A percentile compares a stretch with the other conserved stretches of the same genome.
phyloP scores from a whole-genome alignment of 495 filamentous ascomycete genomes.

The Xylaria acuta region DNA sequence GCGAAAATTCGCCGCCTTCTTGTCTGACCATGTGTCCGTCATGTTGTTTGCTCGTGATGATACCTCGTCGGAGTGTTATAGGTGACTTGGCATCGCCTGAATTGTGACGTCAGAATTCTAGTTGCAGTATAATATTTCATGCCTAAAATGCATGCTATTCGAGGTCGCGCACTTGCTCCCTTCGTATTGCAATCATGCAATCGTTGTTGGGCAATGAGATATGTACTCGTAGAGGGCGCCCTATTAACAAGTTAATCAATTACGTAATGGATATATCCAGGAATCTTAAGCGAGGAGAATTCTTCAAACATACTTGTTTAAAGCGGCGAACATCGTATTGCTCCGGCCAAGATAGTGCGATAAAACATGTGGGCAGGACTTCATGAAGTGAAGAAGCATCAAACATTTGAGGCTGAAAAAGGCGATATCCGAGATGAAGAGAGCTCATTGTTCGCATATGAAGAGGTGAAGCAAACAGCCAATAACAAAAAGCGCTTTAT shows the following conservation, averaged over 20 bases:
- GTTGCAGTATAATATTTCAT: background rate
- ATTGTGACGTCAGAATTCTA: background rate
- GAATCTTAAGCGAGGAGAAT: too few species aligned
- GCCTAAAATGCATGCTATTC: background rate
- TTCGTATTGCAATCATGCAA: background rate
- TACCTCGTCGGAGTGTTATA: background rate
- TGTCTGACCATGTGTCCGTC: background rate
- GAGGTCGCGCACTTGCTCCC: background rate
- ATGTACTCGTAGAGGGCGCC: background rate
- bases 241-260: background rate
- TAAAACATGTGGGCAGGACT: background rate
- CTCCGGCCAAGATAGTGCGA: background rate
- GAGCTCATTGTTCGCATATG: background rate
- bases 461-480: background rate
- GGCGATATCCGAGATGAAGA: background rate
- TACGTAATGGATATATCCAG: conserved; percentile 5
- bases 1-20: background rate
- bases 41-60: background rate
- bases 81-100: background rate
- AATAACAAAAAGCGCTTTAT: background rate
- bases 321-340: background rate
- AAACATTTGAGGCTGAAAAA: background rate
- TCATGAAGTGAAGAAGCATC: background rate
- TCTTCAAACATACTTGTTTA: background rate
- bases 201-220: background rate